Base-by-base conservation (phyloP, 129 eudicot species). In the Escallonia herrerae region DNA sequence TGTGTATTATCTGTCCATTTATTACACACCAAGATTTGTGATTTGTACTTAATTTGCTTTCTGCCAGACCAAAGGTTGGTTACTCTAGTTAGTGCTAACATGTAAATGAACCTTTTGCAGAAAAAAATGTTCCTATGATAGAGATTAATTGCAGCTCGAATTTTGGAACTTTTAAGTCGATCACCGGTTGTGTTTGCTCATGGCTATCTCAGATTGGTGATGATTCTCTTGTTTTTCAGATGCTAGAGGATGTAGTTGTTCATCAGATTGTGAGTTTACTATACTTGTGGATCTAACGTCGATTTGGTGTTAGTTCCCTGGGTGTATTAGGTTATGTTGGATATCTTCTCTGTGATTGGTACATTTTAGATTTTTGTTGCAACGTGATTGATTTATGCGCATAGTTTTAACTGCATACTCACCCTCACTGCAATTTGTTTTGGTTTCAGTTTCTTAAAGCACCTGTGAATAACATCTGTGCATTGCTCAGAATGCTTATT, bases 191-290 rank as follows among this genome's bases (percentile, higher is more conserved):
- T 53, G 86, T 83, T 65, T 79, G 96, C 83, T 85, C 89, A 59
- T 75, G n/a, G 69, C 70, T 93, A 75, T 67, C 83, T 14, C 86
- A 80, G 78, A 84, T 93, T 50, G 98, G 98, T 50, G 95, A 83
- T 72, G 80, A 57, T 69, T 43, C 40, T 70, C 85, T 86, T 75
- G 83, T 88, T 68, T 69, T 86, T 38, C 79, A 83, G 78, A 81
- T 88, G 84, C 72, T 93, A 61, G 98, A 88, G 81, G 79, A 79
- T 68, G 60, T 80, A 40, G 72, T 91, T 70, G 43, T 88, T 63
- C 74, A 91, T 74, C 86, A 80, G 72, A 78, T 82, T 33, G 97
- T 87, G 77, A 78, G 94, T 67, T 68, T 64, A 38, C 64, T 63
- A 48, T 58, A 37, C 43, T 65, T 40, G 33, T 54, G 40, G 43